Evolutionary conservation across 2,329 filamentous ascomycete species (phyloP).

Genomic region (Cordyceps tenuipes): DNA sequence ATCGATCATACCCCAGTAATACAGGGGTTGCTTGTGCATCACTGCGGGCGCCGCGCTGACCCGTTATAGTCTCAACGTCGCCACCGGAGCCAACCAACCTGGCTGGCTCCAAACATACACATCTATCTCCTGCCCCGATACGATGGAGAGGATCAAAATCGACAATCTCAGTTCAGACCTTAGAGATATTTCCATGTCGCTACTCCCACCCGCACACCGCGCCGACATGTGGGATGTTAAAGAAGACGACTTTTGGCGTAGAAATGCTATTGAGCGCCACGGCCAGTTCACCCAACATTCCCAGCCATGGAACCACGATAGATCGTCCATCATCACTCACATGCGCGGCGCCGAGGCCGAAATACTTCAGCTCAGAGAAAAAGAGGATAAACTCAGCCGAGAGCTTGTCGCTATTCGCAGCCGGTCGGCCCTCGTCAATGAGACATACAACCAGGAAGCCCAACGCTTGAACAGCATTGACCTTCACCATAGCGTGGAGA

Average conservation of each 20-base stretch:
- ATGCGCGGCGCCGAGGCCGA: not conserved
- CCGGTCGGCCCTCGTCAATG: not conserved
- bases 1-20: not conserved
- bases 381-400: not conserved
- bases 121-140: not conserved
- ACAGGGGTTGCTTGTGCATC: not conserved
- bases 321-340: not conserved
- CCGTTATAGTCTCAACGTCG: not conserved
- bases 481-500: not conserved
- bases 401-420: not conserved
- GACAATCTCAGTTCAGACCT: not conserved
- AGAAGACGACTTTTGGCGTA: slow-evolving; percentile 27
- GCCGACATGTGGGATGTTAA: slow-evolving; percentile 26
- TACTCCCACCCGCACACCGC: not conserved
- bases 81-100: not conserved
- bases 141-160: not conserved
- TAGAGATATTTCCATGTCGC: not conserved
- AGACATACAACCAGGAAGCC: not conserved
- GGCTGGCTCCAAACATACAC: not conserved
- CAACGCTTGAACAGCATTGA: not conserved
- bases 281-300: slow-evolving; percentile 18
- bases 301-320: slow-evolving; percentile 11
- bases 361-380: not conserved
- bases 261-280: slow-evolving; percentile 21
- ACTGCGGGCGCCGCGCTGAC: slow-evolving; percentile 1